Base-by-base conservation (phyloP, 805 yeast genomes). In the Candida yuanshanica region DNA sequence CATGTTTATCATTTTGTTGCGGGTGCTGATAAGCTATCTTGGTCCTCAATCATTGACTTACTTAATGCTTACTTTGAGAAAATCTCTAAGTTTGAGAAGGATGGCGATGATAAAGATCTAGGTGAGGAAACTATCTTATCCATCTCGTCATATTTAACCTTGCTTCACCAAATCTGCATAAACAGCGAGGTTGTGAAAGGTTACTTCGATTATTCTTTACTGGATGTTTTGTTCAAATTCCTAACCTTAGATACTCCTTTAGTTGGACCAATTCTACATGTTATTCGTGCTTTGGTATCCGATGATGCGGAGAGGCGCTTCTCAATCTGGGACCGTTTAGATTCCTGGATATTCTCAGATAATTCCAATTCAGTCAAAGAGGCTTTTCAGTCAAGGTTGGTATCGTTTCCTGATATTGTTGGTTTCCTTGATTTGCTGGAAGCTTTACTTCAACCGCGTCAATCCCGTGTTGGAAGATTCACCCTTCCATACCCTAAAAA, bases 81-180 rank as follows among this genome's bases (percentile, higher is more conserved):
- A 34, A 68, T 81, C 32, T 44, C 52, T 20, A 56, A 60, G 35
- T 53, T 65, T 39, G 64, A 59, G 36, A 48, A 52, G 7, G 54
- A 61, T 8, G 70, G 69, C 3, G 59, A 70, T 36, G 72, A 70
- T 13, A 27, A 27, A 8, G 87, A 82, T 38, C 65, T 89, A 24
- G 83, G 85, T 26, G 95, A 87, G 48, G 96, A 89, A 56, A 83
- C 90, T 0, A 64, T 86, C 7, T 72, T 87, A 7, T 79, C 85
- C 39, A 66, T 89, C 7, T 74, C 90, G 0, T 84, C 95, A 0
- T 79, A 85, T 50, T 66, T 88, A 43, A 79, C 84, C 20, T 63
- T 93, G 37, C 65, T 89, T 2, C 68, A 74, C 8, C 71, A 74
- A 39, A 75, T 79, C 22, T 69, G 81, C 2, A 54, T 56, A 4